Base-by-base conservation (phyloP, 2,329 filamentous ascomycete species). In the Trichoderma sp. region DNA sequence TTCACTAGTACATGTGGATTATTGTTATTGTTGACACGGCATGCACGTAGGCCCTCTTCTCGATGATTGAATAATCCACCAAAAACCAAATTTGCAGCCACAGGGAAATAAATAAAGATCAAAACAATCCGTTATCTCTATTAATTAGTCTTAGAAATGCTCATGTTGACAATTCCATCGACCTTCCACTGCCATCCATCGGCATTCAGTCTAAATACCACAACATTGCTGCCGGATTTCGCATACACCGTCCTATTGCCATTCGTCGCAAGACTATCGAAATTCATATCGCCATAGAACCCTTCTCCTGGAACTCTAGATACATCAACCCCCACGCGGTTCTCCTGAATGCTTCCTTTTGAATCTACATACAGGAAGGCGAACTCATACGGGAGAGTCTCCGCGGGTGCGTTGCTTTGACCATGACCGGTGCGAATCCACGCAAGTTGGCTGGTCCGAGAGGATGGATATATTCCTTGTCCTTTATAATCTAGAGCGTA, bases 221-320 rank as follows among this genome's bases (percentile, higher is more conserved):
- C 64, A 19, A 73, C 50, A n/a, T 70, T 64, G 22, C 67, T 66
- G 10, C 68, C 68, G 13, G 68, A 64, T 2, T 71, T 69, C 22
- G 67, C 71, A 70, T 72, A 73, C 35, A 73, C 27, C 2, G 71
- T 57, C 8, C 56, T 70, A 13, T 73, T 69, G 8, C 63, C 58
- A 25, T 71, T 72, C 2, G 69, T 60, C 25, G 70, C 67, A 37
- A 72, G 37, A 2, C 67, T 70, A 27, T 52, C 64, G 15, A 72
- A 65, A 4, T 37, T 22, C 48, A 50, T 64, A 25, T 42, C 53
- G 3, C 67, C 67, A 10, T 64, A 34, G 19, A 74, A 67, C 5
- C 67, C 69, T 0, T 29, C 10, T 4, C 71, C 69, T 9, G 50
- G 3, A 13, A 50, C 35, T 8, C 70, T 48, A 9, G 68, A 39